These are phyloP conservation scores for Pseudogymnoascus sp. DNA, from an alignment of 2,329 filamentous ascomycete genomes.

Conservation along the genomic window DNA sequence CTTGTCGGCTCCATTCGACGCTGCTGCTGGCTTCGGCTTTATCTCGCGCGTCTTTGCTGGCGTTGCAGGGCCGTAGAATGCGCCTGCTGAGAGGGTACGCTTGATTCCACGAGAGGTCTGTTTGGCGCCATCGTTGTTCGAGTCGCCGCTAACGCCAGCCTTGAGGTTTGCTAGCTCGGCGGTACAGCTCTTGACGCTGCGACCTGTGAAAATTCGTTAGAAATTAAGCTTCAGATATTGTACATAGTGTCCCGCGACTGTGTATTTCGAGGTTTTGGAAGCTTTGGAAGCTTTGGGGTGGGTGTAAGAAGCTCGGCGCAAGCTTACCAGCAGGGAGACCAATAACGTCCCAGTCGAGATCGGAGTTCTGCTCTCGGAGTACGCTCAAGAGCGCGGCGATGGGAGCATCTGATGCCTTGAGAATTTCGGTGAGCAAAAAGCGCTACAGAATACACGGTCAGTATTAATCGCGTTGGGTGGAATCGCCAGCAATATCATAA, in stretches of 20 bases:
- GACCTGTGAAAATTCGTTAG: not conserved
- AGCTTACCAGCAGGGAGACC: slow-evolving; percentile 38
- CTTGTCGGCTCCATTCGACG: slow-evolving; percentile 4
- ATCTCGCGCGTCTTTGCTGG: not conserved
- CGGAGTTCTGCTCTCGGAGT: slow-evolving; percentile 34
- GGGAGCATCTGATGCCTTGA: slow-evolving; percentile 37
- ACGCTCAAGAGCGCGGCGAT: slow-evolving; percentile 36
- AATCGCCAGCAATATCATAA: not conserved
- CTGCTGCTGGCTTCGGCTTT: slow-evolving; percentile 4
- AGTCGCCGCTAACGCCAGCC: not conserved
- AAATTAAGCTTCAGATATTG: not conserved
- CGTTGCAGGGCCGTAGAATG: not conserved
- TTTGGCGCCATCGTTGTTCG: not conserved
- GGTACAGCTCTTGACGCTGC: not conserved
- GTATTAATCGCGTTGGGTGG: not conserved
- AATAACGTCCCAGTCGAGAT: slow-evolving; percentile 40
- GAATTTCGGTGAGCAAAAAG: slow-evolving; percentile 40
- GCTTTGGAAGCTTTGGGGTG: not conserved
- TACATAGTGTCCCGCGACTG: not conserved
- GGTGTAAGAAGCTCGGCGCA: not conserved
- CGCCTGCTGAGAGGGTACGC: not conserved
- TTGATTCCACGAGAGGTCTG: not conserved
- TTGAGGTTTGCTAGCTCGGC: not conserved
- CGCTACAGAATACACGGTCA: slow-evolving; percentile 12
- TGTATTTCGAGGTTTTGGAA: not conserved